Evolutionary conservation across 73 alveolate genomes (phyloP).

Genomic region (Paramecium tetraurelia): DNA sequence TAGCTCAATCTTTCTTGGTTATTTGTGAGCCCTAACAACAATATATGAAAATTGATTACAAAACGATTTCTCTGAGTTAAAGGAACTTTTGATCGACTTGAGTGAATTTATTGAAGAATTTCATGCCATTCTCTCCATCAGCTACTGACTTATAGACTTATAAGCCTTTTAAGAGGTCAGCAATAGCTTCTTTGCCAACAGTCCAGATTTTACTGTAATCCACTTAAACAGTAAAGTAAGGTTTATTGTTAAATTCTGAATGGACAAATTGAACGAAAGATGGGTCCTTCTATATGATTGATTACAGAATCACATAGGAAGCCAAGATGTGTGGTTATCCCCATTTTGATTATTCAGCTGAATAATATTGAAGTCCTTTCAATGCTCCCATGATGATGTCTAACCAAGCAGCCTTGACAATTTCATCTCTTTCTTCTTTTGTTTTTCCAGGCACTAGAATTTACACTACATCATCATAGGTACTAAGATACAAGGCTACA

Average conservation of each 20-base stretch:
- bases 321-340: conserved; percentile 81
- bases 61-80: conserved; percentile 50
- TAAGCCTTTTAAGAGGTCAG: conserved; percentile 53
- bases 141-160: conserved; percentile 51
- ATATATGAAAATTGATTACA: neutral
- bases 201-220: conserved; percentile 71
- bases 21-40: neutral
- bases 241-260: conserved; percentile 1
- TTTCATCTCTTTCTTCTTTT: conserved; percentile 70
- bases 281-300: conserved; percentile 71
- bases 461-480: conserved; percentile 82
- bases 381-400: conserved; percentile 71
- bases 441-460: conserved; percentile 50
- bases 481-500: conserved; percentile 86
- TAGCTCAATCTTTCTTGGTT: conserved; percentile 53
- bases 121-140: conserved; percentile 55
- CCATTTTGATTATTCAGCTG: conserved; percentile 75
- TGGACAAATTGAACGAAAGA: conserved; percentile 53
- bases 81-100: conserved; percentile 30
- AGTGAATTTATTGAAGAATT: conserved; percentile 55
- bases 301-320: conserved; percentile 73
- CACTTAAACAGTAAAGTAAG: conserved; percentile 64
- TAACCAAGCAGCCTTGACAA: conserved; percentile 73
- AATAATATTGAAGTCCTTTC: conserved; percentile 70
- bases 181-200: conserved; percentile 70